phyloP scores from a whole-genome alignment of 495 filamentous ascomycete genomes.

The Bryoglossum gracile region DNA sequence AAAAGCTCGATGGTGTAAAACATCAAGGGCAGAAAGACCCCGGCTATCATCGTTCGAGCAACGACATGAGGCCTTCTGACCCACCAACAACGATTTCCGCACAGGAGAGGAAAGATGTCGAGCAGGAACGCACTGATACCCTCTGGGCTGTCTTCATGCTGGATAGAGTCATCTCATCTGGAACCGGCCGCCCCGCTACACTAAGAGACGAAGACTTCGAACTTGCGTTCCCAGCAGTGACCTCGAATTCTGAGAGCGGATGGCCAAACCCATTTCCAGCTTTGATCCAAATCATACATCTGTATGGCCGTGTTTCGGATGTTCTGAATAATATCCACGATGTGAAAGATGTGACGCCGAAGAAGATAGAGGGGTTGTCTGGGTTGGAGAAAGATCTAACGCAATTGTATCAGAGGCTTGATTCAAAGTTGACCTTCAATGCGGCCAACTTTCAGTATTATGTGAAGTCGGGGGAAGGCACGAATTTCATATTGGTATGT shows the following conservation, averaged over 20 bases:
- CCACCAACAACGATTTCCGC: conserved; percentile 39
- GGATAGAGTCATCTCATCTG: conserved; percentile 77
- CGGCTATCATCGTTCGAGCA: conserved; percentile 30
- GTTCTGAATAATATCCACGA: conserved; percentile 76
- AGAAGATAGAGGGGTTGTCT: conserved; percentile 59
- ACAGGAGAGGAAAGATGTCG: conserved; percentile 49
- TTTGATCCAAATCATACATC: conserved; percentile 71
- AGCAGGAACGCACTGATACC: conserved; percentile 71
- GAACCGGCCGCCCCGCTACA: conserved; percentile 72
- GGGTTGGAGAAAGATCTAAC: conserved; percentile 73
- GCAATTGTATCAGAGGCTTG: conserved; percentile 68
- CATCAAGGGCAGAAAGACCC: conserved; percentile 53
- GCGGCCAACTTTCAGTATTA: conserved; percentile 71
- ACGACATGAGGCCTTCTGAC: conserved; percentile 26
- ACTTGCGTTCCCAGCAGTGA: conserved; percentile 57
- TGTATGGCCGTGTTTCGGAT: conserved; percentile 77
- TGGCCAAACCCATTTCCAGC: conserved; percentile 74
- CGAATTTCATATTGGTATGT: conserved; percentile 62
- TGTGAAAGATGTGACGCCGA: conserved; percentile 62
- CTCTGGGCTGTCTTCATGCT: conserved; percentile 85
- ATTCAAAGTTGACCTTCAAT: conserved; percentile 68
- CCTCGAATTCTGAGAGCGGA: conserved; percentile 49
- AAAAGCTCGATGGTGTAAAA: conserved; percentile 67
- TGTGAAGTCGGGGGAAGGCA: conserved; percentile 66
- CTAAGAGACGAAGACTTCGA: conserved; percentile 77